phyloP scores from a whole-genome alignment of 176 grass and related monocot species.

The Pontederia paniculata region DNA sequence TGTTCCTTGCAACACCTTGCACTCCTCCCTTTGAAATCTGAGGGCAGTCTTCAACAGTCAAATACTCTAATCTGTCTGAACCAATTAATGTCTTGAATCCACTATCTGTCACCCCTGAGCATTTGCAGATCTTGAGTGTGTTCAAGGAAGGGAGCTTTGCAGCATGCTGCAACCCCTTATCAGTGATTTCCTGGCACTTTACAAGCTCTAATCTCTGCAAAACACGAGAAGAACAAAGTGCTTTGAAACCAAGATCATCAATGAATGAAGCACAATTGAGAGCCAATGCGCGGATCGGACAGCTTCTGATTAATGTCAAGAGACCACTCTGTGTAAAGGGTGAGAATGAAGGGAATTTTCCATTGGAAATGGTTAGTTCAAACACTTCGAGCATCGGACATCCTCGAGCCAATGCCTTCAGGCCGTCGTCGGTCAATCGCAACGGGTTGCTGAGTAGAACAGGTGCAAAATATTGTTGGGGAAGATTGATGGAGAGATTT shows the following conservation, averaged over 20 bases:
- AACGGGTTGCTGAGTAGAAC: not conserved
- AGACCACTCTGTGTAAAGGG: constrained; percentile 39
- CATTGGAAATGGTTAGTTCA: constrained; percentile 29
- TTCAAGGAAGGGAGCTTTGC: constrained; percentile 10
- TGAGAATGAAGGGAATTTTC: constrained; percentile 5
- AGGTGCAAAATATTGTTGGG: constrained; percentile 10
- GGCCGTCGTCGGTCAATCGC: constrained; percentile 40
- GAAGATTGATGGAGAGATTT: constrained; percentile 33
- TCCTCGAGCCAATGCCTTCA: constrained; percentile 27
- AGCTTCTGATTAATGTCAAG: constrained; percentile 27
- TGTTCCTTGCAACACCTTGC: constrained; percentile 22
- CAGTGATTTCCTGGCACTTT: constrained; percentile 22
- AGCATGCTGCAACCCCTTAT: constrained; percentile 30
- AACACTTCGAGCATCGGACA: constrained; percentile 54
- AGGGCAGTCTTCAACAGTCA: constrained; percentile 25
- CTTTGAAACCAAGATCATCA: constrained; percentile 29
- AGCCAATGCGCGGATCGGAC: constrained; percentile 33
- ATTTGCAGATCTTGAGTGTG: constrained; percentile 31
- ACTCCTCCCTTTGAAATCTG: constrained; percentile 36
- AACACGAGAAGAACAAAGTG: constrained; percentile 18
- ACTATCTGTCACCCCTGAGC: constrained; percentile 26
- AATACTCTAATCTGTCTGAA: constrained; percentile 35
- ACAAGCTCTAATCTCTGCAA: constrained; percentile 48
- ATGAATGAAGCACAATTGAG: constrained; percentile 35
- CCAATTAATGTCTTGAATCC: constrained; percentile 18